These are phyloP conservation scores for Pyricularia sp. DNA, from an alignment of 2,329 filamentous ascomycete species.

Conservation along the genomic window DNA sequence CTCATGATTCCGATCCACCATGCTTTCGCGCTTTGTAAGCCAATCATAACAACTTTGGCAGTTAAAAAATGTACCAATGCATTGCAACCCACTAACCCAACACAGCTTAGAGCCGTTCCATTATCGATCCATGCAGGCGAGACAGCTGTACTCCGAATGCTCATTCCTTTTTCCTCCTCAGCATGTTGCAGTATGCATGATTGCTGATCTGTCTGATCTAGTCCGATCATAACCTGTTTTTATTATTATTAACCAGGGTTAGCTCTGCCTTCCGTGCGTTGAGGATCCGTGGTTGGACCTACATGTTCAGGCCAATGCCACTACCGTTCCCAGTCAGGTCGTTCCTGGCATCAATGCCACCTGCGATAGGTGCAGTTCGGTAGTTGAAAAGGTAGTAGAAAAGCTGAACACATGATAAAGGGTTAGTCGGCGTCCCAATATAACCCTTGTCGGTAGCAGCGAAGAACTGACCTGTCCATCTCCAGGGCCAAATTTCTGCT, in stretches of 20 bases:
- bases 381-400: conserved; percentile 99
- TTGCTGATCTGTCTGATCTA: not conserved
- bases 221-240: not conserved
- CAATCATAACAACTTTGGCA: not conserved
- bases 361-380: conserved; percentile 72
- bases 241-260: not conserved
- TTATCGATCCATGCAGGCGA: not conserved
- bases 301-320: conserved; percentile 54
- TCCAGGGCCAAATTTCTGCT: conserved; percentile 90
- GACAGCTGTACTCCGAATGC: not conserved
- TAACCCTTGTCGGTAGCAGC: conserved; percentile 70
- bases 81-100: too few relatives aligned
- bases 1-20: not conserved
- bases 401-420: conserved; percentile 49
- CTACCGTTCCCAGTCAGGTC: conserved; percentile 68
- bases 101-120: not conserved
- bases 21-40: not conserved
- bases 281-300: not conserved
- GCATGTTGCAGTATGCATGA: too few relatives aligned
- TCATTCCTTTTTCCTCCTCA: too few relatives aligned
- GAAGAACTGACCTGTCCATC: conserved; percentile 97
- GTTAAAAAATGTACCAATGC: not conserved
- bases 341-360: conserved; percentile 76
- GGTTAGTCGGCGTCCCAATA: conserved; percentile 71
- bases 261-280: not conserved